Evolutionary conservation across 129 eudicot genomes (phyloP), one percentile per base, ranked within the genome.

Genomic region (Chrysanthemum lavandulifolium): DNA sequence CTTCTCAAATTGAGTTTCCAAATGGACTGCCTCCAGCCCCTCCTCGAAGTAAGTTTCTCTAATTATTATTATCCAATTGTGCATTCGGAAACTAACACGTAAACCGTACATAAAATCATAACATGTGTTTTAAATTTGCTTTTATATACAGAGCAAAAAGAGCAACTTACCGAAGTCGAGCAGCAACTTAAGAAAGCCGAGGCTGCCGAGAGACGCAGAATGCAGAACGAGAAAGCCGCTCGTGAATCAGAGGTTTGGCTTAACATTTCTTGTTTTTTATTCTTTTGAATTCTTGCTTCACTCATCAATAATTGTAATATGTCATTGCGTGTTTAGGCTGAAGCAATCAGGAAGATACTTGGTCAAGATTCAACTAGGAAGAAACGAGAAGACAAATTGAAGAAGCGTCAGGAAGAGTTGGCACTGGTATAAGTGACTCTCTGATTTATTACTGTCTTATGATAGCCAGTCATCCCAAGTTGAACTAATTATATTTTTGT

Each of bases 21-120:
- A 90, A 93, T 77, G 98, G 98, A 61, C 84, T 93, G 73, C 98
- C 96, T 8, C 97, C 98, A 4, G 87, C 98, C n/a, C n/a, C 98
- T 45, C 79, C 98, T 67, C 91, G n/a, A 84, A 89, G 98, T 89
- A 16, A 74, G 92, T 78, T 72, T 81, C 10, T 55, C 12, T 3
- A 52, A 58, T 25, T 72, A 19, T 27, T 56, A 5, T 54, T 31
- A 58, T n/a, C 45, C 23, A 69, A 33, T 45, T 31, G 21, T 5
- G 13, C 1, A 25, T 33, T 12, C 19, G 23, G n/a, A 13, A 6
- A 58, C 23, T 18, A 58, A 58, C 11, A 19, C 11, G 11, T 18
- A 18, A 14, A 21, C 62, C 27, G 6, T 57, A 2, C 19, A 57
- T 58, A 25, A 43, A 31, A 43, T 6, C 31, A 15, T 18, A 10